A percentile compares a stretch with the other conserved stretches of the same genome.
These are phyloP conservation scores for Neobulgaria alba DNA, from an alignment of 2,329 filamentous ascomycete species.

Conservation along the genomic window DNA sequence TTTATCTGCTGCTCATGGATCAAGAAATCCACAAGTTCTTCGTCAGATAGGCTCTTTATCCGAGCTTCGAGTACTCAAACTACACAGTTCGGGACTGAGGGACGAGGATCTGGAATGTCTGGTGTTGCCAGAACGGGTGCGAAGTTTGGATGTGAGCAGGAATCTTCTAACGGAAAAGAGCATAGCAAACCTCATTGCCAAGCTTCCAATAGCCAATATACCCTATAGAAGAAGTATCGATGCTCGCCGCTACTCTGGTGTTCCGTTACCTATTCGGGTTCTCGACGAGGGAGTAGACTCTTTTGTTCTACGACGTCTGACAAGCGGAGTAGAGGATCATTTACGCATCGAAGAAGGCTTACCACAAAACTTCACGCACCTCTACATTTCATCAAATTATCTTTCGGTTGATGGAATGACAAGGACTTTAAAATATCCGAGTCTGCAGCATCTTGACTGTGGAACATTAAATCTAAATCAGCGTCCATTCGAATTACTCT, in stretches of 20 bases:
- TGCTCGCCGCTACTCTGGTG: constrained; percentile 7
- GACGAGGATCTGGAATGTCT: constrained; percentile 15
- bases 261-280: constrained; percentile 6
- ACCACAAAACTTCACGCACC: constrained; percentile 14
- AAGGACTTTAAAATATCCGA: constrained; percentile 8
- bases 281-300: constrained; percentile 8
- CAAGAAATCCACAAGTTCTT: constrained; percentile 12
- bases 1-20: constrained; percentile 13
- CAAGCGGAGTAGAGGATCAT: constrained; percentile 10
- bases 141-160: constrained; percentile 16
- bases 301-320: constrained; percentile 9
- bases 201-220: constrained; percentile 8
- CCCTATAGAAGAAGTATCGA: not conserved
- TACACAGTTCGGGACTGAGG: constrained; percentile 14
- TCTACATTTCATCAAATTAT: constrained; percentile 14
- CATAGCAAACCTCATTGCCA: constrained; percentile 9
- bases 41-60: constrained; percentile 11
- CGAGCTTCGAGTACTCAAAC: constrained; percentile 15
- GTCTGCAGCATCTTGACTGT: constrained; percentile 14
- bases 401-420: constrained; percentile 8
- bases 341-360: constrained; percentile 12
- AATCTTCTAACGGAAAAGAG: constrained; percentile 16
- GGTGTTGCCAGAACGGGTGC: constrained; percentile 8
- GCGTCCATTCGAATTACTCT: constrained; percentile 6
- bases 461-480: constrained; percentile 14